Percentiles rank a stretch among this genome's conserved stretches.
Conservation (phyloP, 345 rosid genomes). For the Populus simonii region DNA sequence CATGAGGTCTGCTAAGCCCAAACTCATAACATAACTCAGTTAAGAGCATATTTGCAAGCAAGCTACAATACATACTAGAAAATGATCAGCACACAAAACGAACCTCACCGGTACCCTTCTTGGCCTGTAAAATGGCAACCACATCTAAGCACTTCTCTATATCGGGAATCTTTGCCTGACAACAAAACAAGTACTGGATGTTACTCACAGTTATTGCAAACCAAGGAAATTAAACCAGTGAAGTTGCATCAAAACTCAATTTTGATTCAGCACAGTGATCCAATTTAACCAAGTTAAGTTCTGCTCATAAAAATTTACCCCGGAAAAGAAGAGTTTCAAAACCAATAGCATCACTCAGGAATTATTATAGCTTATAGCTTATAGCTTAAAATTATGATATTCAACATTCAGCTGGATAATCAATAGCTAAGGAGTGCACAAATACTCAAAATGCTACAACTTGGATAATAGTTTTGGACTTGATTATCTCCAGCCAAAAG, state of each 20-base stretch:
- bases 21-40: not conserved
- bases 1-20: not conserved
- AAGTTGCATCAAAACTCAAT: not conserved
- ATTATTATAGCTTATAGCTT: not conserved
- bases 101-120: conserved; percentile 87
- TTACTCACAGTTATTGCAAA: not conserved
- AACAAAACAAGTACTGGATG: conserved; percentile 15
- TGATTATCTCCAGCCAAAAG: not conserved
- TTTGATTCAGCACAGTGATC: not conserved
- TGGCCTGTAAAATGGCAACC: conserved; percentile 76
- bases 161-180: conserved; percentile 88
- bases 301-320: not conserved
- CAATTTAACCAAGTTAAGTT: not conserved
- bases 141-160: conserved; percentile 86
- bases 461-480: not conserved
- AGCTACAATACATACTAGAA: not conserved
- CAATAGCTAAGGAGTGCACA: not conserved
- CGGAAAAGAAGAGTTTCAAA: not conserved
- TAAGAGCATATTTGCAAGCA: not conserved
- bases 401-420: not conserved
- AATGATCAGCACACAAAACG: conserved; percentile 30
- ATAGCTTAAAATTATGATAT: not conserved
- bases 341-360: not conserved
- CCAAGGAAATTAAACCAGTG: not conserved
- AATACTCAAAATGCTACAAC: not conserved